A percentile compares a stretch with the other conserved stretches of the same genome.
Conservation (phyloP, 176 grass and related monocot species). For the Hordeum marinum region DNA sequence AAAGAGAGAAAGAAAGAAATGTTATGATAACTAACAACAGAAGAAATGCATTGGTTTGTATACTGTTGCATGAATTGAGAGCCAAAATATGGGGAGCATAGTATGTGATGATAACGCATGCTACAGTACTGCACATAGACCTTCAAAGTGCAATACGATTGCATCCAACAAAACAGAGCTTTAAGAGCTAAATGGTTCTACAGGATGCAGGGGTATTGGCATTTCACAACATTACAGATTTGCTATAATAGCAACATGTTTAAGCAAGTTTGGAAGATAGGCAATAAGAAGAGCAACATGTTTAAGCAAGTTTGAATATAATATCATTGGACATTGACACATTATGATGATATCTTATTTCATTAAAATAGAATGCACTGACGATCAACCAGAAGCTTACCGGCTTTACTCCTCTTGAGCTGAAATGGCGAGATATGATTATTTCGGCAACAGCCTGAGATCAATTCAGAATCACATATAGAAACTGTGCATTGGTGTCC, state of each 20-base stretch:
- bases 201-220: neutral
- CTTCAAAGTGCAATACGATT: neutral
- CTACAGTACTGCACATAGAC: neutral
- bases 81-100: neutral
- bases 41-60: neutral
- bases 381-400: slow-evolving; percentile 43
- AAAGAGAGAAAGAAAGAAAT: slow-evolving; percentile 9
- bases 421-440: slow-evolving; percentile 74
- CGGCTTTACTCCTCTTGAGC: slow-evolving; percentile 59
- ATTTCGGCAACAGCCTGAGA: slow-evolving; percentile 87
- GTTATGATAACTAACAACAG: neutral
- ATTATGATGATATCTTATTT: neutral
- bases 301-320: neutral
- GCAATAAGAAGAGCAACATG: neutral
- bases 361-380: neutral
- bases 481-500: neutral
- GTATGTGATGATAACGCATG: neutral
- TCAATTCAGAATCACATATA: slow-evolving; percentile 15
- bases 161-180: neutral
- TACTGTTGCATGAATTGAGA: neutral
- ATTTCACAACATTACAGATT: slow-evolving; percentile 3
- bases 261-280: neutral
- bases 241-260: neutral
- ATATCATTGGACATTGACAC: neutral
- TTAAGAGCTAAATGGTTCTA: neutral